Evolutionary conservation across 2,329 filamentous ascomycete species (phyloP).

Genomic region (Fusarium coicis): DNA sequence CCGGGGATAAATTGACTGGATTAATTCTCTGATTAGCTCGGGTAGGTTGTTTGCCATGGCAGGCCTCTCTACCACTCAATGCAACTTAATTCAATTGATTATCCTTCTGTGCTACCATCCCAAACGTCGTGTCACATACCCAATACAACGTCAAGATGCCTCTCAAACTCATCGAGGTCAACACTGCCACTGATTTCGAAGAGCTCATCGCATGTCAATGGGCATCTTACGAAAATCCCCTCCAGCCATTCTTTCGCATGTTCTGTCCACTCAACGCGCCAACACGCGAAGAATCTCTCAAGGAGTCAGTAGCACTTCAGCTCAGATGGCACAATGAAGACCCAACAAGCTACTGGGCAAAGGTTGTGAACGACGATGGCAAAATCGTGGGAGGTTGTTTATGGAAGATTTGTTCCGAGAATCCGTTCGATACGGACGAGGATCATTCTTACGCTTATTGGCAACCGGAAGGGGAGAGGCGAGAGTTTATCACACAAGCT

Average conservation of each 20-base stretch:
- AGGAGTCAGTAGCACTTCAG: not conserved
- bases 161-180: constrained; percentile 31
- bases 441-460: constrained; percentile 28
- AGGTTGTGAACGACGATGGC: constrained; percentile 27
- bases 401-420: constrained; percentile 30
- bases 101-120: not conserved
- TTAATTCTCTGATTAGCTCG: not conserved
- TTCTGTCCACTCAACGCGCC: constrained; percentile 30
- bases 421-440: constrained; percentile 21
- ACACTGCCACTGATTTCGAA: constrained; percentile 27
- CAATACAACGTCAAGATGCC: constrained; percentile 8
- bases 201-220: constrained; percentile 37
- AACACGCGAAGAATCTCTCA: constrained; percentile 18
- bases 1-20: not conserved
- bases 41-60: not conserved
- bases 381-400: constrained; percentile 37
- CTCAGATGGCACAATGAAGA: constrained; percentile 30
- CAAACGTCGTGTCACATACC: not conserved
- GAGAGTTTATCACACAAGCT: constrained; percentile 32
- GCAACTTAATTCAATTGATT: not conserved
- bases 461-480: constrained; percentile 32
- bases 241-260: constrained; percentile 35
- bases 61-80: not conserved
- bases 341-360: constrained; percentile 29
- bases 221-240: constrained; percentile 26